Percentiles rank a stretch among this genome's conserved stretches.
phyloP scores from a whole-genome alignment of 768 basidiomycete genomes.

The Boletus fagicola region DNA sequence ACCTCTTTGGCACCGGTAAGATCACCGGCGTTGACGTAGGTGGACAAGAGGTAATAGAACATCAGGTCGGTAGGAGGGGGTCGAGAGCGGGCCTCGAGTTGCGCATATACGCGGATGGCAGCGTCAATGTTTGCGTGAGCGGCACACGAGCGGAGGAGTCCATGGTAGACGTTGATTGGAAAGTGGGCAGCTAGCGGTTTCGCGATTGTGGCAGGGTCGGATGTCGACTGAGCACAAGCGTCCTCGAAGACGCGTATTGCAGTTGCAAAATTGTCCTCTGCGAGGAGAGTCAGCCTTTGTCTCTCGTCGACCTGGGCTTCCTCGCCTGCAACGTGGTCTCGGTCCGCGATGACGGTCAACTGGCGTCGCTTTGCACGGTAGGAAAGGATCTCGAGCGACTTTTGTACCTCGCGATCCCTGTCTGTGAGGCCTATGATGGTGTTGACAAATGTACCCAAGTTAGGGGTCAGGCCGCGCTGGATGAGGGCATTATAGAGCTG shows the following conservation, averaged over 20 bases:
- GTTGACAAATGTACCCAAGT: conserved; percentile 54
- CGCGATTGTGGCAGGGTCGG: conserved; percentile 9
- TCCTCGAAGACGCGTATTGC: conserved; percentile 75
- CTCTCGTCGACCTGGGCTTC: conserved; percentile 25
- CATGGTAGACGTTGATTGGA: conserved; percentile 42
- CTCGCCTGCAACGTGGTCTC: conserved; percentile 9
- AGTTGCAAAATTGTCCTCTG: conserved; percentile 68
- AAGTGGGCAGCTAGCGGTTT: conserved; percentile 24
- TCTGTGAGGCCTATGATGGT: conserved; percentile 62
- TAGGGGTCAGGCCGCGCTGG: conserved; percentile 57
- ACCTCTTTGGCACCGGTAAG: conserved; percentile 53
- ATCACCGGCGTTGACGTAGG: conserved; percentile 53
- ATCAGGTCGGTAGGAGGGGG: conserved; percentile 34
- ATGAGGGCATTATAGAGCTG: conserved; percentile 76
- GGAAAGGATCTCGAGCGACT: conserved; percentile 43
- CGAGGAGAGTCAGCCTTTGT: conserved; percentile 43
- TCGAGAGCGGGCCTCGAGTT: conserved; percentile 46
- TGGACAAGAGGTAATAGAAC: conserved; percentile 57
- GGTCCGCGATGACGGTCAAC: not conserved
- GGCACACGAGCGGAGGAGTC: conserved; percentile 62
- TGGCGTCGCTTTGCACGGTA: conserved; percentile 38
- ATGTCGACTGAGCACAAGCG: conserved; percentile 32
- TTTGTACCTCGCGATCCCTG: conserved; percentile 65
- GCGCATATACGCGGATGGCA: conserved; percentile 63
- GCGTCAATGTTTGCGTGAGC: conserved; percentile 53